These are phyloP conservation scores for Dichomitus squalens DNA, from an alignment of 1,284 basidiomycete genomes.

Conservation along the genomic window DNA sequence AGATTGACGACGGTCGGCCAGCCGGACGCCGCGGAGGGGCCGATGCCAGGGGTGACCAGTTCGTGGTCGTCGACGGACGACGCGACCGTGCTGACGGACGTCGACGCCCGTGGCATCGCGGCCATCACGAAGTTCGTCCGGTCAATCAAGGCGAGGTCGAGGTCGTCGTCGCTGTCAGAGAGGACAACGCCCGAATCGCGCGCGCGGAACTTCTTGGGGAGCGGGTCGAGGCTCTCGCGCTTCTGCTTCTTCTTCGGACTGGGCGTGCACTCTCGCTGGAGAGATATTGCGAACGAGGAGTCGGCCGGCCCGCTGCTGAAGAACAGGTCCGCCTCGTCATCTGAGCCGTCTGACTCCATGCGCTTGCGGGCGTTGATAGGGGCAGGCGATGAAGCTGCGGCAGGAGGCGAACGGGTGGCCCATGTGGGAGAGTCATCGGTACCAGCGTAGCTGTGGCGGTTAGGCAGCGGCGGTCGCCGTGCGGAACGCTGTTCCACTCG, in stretches of 20 bases:
- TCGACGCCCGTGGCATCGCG: slow-evolving; percentile 56
- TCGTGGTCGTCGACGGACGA: slow-evolving; percentile 58
- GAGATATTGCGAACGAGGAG: slow-evolving; percentile 56
- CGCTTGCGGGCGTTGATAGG: slow-evolving; percentile 21
- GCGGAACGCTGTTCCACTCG: slow-evolving; percentile 10
- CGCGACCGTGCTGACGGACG: slow-evolving; percentile 60
- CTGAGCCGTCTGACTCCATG: slow-evolving; percentile 26
- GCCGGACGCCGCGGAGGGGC: slow-evolving; percentile 53
- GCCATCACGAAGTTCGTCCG: slow-evolving; percentile 30
- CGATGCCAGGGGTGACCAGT: slow-evolving; percentile 66
- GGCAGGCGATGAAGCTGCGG: slow-evolving; percentile 23
- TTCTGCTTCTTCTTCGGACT: slow-evolving; percentile 53
- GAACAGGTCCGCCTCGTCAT: slow-evolving; percentile 63
- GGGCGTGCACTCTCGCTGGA: slow-evolving; percentile 54
- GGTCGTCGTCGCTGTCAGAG: slow-evolving; percentile 59
- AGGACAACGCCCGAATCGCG: slow-evolving; percentile 68
- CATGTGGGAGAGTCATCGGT: slow-evolving; percentile 9
- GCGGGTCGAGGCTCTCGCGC: slow-evolving; percentile 35
- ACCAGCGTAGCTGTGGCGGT: slow-evolving; percentile 66
- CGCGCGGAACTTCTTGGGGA: slow-evolving; percentile 69
- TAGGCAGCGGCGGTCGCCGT: slow-evolving; percentile 36
- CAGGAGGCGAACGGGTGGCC: slow-evolving; percentile 16
- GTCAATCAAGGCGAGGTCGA: slow-evolving; percentile 18
- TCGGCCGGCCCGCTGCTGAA: slow-evolving; percentile 45
- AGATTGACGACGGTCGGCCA: slow-evolving; percentile 59